phyloP scores from a whole-genome alignment of 805 yeast genomes.

The Maudiozyma serrabonitensis region DNA sequence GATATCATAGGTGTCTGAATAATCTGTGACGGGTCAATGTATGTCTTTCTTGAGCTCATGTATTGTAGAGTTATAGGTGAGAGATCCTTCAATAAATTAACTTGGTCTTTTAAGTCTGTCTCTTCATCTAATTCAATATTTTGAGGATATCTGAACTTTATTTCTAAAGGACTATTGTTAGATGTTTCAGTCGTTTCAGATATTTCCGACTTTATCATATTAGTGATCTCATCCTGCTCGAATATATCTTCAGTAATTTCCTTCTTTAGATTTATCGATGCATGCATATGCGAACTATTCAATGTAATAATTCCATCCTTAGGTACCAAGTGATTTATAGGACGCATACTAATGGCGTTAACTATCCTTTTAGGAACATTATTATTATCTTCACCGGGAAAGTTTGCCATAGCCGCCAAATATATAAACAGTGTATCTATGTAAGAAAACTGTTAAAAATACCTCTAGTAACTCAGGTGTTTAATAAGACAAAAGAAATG shows the following conservation, averaged over 20 bases:
- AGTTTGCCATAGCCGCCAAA: slow-evolving; percentile 25
- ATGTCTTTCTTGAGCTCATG: not conserved
- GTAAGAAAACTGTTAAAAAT: not conserved
- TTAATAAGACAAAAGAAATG: too few species aligned
- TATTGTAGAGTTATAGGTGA: not conserved
- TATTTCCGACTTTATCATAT: not conserved
- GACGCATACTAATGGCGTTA: slow-evolving; percentile 19
- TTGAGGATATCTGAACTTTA: not conserved
- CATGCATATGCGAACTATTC: not conserved
- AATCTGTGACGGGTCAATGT: not conserved
- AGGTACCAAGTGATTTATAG: slow-evolving; percentile 23
- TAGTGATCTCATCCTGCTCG: not conserved
- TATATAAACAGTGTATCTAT: not conserved
- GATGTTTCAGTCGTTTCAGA: not conserved
- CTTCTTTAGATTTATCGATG: slow-evolving; percentile 9
- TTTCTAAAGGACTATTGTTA: not conserved
- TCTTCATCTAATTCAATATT: not conserved
- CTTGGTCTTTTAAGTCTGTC: not conserved
- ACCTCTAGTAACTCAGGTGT: too few species aligned
- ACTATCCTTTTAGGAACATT: slow-evolving; percentile 20
- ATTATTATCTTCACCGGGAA: slow-evolving; percentile 22
- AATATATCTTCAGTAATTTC: not conserved
- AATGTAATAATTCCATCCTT: slow-evolving; percentile 10
- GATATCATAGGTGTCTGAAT: not conserved
- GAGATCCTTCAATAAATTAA: not conserved